Evolutionary conservation across 345 rosid genomes (phyloP).

Genomic region (Pistacia atlantica): DNA sequence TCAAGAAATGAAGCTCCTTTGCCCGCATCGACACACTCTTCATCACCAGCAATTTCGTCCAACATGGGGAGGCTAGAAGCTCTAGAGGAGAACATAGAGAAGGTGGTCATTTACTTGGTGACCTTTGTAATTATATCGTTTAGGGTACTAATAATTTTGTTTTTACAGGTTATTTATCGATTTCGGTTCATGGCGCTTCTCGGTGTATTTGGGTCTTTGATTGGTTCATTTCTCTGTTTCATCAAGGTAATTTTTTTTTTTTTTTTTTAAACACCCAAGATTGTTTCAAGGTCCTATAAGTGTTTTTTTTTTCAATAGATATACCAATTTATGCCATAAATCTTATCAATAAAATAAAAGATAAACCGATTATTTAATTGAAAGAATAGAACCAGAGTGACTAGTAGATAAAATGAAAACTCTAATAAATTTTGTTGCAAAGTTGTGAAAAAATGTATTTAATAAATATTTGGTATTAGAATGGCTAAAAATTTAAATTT

Average conservation of each 20-base stretch:
- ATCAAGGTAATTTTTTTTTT: constrained; percentile 50
- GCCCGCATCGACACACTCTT: constrained; percentile 24
- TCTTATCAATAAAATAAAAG: neutral
- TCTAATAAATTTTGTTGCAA: neutral
- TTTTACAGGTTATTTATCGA: constrained; percentile 56
- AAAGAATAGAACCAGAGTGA: neutral
- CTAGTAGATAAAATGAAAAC: neutral
- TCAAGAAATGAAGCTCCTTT: constrained; percentile 9
- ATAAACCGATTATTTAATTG: neutral
- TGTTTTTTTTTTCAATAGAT: neutral
- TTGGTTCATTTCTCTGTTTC: constrained; percentile 79
- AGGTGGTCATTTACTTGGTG: constrained; percentile 34
- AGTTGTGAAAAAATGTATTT: neutral
- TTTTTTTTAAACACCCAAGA: neutral
- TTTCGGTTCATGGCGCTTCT: constrained; percentile 78
- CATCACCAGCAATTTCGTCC: constrained; percentile 34
- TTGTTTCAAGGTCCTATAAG: neutral
- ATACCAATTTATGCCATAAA: neutral
- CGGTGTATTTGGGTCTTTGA: constrained; percentile 72
- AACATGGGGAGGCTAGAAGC: constrained; percentile 28
- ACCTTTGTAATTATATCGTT: neutral
- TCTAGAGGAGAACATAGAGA: constrained; percentile 64
- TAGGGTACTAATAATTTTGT: neutral
- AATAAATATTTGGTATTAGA: neutral
- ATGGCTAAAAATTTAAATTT: neutral